phyloP scores from a whole-genome alignment of 2,329 filamentous ascomycete species.

The Stemphylium lycopersici region DNA sequence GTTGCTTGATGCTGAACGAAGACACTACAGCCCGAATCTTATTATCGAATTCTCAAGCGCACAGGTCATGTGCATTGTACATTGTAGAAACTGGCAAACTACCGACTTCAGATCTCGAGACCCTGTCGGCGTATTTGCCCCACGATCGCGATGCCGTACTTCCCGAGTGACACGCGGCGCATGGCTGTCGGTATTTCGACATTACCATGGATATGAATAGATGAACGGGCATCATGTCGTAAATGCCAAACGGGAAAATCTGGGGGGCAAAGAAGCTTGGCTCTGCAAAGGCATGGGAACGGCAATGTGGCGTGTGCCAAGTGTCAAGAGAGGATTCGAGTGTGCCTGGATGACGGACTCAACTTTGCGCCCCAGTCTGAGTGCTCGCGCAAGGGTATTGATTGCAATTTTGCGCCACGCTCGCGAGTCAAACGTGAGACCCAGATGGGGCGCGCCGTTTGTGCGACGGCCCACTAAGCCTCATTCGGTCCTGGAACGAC shows the following conservation, averaged over 20 bases:
- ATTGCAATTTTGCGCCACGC: conserved; percentile 2
- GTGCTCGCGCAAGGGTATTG: not conserved
- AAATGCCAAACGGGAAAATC: not conserved
- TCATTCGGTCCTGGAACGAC: conserved; percentile 4
- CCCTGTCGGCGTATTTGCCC: not conserved
- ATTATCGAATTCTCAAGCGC: no score
- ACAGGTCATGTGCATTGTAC: no score
- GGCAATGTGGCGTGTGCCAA: not conserved
- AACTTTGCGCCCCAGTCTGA: not conserved
- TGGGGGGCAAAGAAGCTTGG: conserved; percentile 22
- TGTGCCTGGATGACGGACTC: not conserved
- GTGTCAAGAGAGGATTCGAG: not conserved
- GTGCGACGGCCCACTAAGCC: conserved; percentile 21
- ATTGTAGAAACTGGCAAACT: no score
- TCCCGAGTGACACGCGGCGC: not conserved
- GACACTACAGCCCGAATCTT: no score
- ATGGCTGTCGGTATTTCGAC: conserved; percentile 7
- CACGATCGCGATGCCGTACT: not conserved
- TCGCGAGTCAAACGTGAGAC: not conserved
- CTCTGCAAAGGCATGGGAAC: conserved; percentile 5
- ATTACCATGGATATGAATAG: conserved; percentile 7
- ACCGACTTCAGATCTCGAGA: no score
- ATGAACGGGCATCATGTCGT: not conserved
- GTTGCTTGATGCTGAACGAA: no score
- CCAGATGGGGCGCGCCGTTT: conserved; percentile 21